Base-by-base conservation (phyloP, 2,329 filamentous ascomycete species). In the Colletotrichum lini region DNA sequence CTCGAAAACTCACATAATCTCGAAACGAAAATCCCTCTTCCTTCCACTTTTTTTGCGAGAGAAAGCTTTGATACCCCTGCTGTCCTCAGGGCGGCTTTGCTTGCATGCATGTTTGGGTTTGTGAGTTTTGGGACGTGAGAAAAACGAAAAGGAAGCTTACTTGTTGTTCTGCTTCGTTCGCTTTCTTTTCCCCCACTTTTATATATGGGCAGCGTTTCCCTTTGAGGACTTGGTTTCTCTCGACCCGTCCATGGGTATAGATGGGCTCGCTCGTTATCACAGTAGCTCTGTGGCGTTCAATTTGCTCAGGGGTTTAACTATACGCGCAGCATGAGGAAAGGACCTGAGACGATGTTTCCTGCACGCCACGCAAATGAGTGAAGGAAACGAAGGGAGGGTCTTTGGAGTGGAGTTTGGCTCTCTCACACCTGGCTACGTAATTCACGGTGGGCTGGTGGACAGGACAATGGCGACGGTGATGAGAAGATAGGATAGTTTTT, bases 41-140 rank as follows among this genome's bases (percentile, higher is more conserved):
- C 23, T 66, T 65, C 49, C 54, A 38, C 50, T 50, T 53, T 60
- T 35, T 60, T 57, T 60, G 53, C 59, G 18, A 64, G 58, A 63
- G 66, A 70, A 59, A 70, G 70, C 60, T 72, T 72, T 70, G 70
- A 72, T 72, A 72, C 70, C 70, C 70, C 54, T 66, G 66, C 66
- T 64, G 65, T 70, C 70, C 59, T 72, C 47, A 50, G 65, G 70
- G 70, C 56, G 70, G 70, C 70, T 72, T 66, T 66, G 66, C 67
- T 70, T 70, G 60, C 66, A 62, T 70, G 54, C 66, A 62, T 65
- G 45, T 70, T 70, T 60, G 47, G 58, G 58, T 71, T 63, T 53
- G 65, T 49, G 66, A 61, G 60, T 57, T 70, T 61, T 68, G 15
- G 53, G 65, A 64, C 49, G 53, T 42, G 52, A 71, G 35, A 65